Percentiles rank a stretch among this genome's conserved stretches.
phyloP scores from a whole-genome alignment of 139 green algal species.

The Picochlorum sp. region DNA sequence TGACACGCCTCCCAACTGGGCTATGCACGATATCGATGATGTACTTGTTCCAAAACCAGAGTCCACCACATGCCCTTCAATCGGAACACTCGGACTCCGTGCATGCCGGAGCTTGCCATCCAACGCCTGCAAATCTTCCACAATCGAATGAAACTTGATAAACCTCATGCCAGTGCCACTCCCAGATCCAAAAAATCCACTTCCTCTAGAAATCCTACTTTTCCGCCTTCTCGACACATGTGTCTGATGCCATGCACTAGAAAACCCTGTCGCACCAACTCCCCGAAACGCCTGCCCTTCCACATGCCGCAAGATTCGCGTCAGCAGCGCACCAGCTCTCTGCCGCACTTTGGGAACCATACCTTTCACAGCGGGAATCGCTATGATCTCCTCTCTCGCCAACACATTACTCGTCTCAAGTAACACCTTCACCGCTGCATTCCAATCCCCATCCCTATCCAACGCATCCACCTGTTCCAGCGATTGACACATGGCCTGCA shows the following conservation, averaged over 20 bases:
- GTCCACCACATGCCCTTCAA: background rate
- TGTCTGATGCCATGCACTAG: background rate
- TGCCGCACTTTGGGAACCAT: conserved; percentile 35
- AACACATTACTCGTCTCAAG: conserved; percentile 14
- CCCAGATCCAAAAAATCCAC: too few species aligned
- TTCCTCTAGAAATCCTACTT: too few species aligned
- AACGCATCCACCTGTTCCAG: conserved; percentile 15
- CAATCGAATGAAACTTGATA: too few species aligned
- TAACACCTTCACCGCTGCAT: conserved; percentile 28
- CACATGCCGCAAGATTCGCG: conserved; percentile 26
- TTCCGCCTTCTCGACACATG: too few species aligned
- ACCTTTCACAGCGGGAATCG: conserved; percentile 47
- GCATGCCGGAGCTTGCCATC: too few species aligned
- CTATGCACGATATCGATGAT: background rate
- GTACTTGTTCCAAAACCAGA: background rate
- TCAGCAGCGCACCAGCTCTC: background rate
- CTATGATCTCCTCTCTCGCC: conserved; percentile 32
- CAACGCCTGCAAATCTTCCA: too few species aligned
- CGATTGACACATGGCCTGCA: conserved; percentile 25
- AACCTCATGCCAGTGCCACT: too few species aligned
- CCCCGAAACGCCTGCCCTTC: background rate
- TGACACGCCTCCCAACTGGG: background rate
- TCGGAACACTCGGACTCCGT: background rate
- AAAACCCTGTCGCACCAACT: background rate
- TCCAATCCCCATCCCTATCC: conserved; percentile 41